Evolutionary conservation across 2,329 filamentous ascomycete species (phyloP).

Genomic region (Fusarium chaquense): DNA sequence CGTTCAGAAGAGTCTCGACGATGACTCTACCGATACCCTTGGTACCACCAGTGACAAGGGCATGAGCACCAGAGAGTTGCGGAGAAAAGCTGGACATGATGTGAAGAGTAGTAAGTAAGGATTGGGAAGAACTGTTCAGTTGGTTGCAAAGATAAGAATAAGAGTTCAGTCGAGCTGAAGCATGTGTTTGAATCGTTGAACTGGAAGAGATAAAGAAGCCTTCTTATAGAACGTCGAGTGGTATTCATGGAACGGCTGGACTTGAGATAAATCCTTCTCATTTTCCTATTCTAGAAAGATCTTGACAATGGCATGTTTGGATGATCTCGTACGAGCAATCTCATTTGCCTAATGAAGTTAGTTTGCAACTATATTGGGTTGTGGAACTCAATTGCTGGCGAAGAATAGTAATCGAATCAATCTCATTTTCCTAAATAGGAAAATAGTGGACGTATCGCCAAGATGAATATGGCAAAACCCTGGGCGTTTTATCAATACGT

Average conservation of each 20-base stretch:
- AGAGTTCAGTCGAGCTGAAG: background rate
- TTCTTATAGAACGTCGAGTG: background rate
- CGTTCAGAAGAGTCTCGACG: conserved; percentile 36
- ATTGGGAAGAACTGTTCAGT: background rate
- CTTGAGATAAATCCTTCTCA: background rate
- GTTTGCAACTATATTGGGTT: background rate
- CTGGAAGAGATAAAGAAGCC: too few species aligned
- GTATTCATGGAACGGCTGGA: background rate
- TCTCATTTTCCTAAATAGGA: conserved; percentile 27
- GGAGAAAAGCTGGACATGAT: conserved; percentile 18
- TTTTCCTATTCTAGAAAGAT: background rate
- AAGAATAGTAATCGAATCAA: conserved; percentile 1
- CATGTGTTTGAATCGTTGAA: background rate
- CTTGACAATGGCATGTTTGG: background rate
- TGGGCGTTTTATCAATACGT: background rate
- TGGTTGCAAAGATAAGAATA: too few species aligned
- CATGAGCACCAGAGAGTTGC: conserved; percentile 16
- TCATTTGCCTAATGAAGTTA: conserved; percentile 9
- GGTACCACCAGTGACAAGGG: conserved; percentile 20
- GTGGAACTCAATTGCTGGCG: too few species aligned
- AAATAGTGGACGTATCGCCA: background rate
- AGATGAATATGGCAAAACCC: background rate
- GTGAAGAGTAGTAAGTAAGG: background rate
- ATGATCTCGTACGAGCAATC: background rate
- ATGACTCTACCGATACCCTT: conserved; percentile 46